Evolutionary conservation across 805 yeast species (phyloP), one percentile per base, ranked within the genome.

Genomic region (Candida alai): DNA sequence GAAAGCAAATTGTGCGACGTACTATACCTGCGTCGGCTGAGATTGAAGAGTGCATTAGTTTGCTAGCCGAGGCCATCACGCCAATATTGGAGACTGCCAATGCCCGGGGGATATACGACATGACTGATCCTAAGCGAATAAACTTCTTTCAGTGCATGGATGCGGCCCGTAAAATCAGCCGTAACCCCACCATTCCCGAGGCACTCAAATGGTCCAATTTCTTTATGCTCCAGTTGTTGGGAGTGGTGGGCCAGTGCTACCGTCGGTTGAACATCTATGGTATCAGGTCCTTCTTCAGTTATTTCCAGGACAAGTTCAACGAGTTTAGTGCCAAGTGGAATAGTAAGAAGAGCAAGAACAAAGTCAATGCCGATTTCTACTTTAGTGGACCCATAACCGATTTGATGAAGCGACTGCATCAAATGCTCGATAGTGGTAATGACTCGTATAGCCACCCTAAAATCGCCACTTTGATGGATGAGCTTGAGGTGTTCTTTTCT

Each of bases 211-310:
- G 93, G 93, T 70, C 78, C 22, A 74, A 78, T 41, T 80, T 65
- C 47, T 79, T 73, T 45, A 67, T 76, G 15, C 51, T 86, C 6
- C 82, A 76, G 41, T 47, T 84, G 3, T 58, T 93, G 28, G 76
- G 78, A 4, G 75, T 78, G 23, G 80, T 81, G 5, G 96, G 95
- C 0, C 88, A 76, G 48, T 75, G 81, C 61, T 56, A 79, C 17
- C 65, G 78, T 48, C 54, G 89, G 37, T 61, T 93, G 22, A 80
- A 80, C 46, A 76, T 84, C 13, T 94, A 93, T 56, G 97, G 98
- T 0, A 64, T 90, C 6, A 59, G 73, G 29, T 80, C 94, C 0
- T 93, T 93, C 50, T 82, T 74, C 54, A 63, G 70, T 5, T 84
- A 82, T 52, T 80, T 80, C 51, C 48, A 55, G 24, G 80, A 78